phyloP scores from a whole-genome alignment of 2,329 filamentous ascomycete species.

The Lasiodiplodia sp. region DNA sequence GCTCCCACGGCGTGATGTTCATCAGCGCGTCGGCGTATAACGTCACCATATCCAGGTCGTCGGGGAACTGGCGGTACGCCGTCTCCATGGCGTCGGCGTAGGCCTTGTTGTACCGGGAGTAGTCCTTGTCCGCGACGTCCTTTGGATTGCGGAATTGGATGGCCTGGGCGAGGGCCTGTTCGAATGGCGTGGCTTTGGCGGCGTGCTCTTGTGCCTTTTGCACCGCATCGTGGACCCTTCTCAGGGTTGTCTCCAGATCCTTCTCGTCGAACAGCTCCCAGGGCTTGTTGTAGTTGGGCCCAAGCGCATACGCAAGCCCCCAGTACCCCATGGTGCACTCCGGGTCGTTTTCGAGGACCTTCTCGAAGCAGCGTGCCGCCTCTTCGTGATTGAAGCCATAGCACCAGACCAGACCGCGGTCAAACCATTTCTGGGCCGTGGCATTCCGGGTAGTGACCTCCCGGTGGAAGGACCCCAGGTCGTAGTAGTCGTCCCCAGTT shows the following conservation, averaged over 20 bases:
- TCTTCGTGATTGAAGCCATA: slow-evolving; percentile 82
- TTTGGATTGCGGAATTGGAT: slow-evolving; percentile 67
- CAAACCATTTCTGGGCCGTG: slow-evolving; percentile 71
- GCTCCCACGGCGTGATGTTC: slow-evolving; percentile 69
- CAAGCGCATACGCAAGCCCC: slow-evolving; percentile 74
- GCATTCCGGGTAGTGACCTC: slow-evolving; percentile 60
- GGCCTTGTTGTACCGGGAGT: slow-evolving; percentile 61
- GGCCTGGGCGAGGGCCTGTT: slow-evolving; percentile 69
- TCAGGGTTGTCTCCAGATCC: slow-evolving; percentile 63
- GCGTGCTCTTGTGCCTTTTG: slow-evolving; percentile 52
- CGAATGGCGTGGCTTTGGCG: slow-evolving; percentile 55
- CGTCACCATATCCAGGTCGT: slow-evolving; percentile 69
- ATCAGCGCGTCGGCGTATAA: slow-evolving; percentile 71
- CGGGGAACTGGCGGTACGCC: slow-evolving; percentile 60
- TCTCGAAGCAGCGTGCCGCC: slow-evolving; percentile 68
- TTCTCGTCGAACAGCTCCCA: slow-evolving; percentile 73
- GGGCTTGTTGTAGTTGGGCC: slow-evolving; percentile 81
- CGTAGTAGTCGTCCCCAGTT: slow-evolving; percentile 44
- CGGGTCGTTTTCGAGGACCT: slow-evolving; percentile 62
- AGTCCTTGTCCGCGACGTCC: slow-evolving; percentile 54
- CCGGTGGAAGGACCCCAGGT: slow-evolving; percentile 68
- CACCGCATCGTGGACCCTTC: slow-evolving; percentile 57
- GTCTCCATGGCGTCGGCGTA: slow-evolving; percentile 69
- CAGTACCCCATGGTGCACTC: slow-evolving; percentile 70
- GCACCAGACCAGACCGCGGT: slow-evolving; percentile 74